phyloP scores from a whole-genome alignment of 169 alveolate species.

The Babesia bovis region DNA sequence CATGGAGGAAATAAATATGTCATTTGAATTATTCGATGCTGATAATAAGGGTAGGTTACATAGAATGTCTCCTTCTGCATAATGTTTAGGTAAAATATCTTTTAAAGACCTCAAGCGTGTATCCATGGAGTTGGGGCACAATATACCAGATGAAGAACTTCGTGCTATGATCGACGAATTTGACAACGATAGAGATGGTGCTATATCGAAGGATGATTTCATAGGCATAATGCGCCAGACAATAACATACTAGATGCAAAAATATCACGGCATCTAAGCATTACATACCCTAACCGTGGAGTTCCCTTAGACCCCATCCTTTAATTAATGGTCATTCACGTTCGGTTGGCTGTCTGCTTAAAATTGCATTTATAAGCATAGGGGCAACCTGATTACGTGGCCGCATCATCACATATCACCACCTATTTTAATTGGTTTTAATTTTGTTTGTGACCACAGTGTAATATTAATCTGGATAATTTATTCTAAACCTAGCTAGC shows the following conservation, averaged over 20 bases:
- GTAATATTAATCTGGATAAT: too few relatives aligned
- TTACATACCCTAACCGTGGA: too few relatives aligned
- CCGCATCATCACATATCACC: neutral
- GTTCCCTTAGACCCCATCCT: too few relatives aligned
- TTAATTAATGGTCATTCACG: too few relatives aligned
- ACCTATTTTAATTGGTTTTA: neutral
- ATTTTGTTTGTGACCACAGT: too few relatives aligned
- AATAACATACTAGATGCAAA: constrained; percentile 76
- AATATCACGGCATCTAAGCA: neutral
- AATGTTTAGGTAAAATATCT: constrained; percentile 84
- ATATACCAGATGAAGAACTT: constrained; percentile 94
- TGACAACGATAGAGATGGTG: constrained; percentile 97
- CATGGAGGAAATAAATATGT: constrained; percentile 92
- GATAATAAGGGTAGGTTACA: constrained; percentile 86
- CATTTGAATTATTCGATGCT: constrained; percentile 94
- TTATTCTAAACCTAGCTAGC: too few relatives aligned
- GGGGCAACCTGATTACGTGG: too few relatives aligned
- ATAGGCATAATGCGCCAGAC: constrained; percentile 95
- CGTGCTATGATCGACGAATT: constrained; percentile 98
- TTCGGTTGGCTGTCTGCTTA: too few relatives aligned
- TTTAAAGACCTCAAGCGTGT: constrained; percentile 92
- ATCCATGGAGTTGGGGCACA: constrained; percentile 95
- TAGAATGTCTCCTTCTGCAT: neutral
- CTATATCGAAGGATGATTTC: constrained; percentile 92
- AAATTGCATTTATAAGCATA: too few relatives aligned